These are phyloP conservation scores for Punctularia strigosozonata DNA, from an alignment of 768 basidiomycete genomes.

Conservation along the genomic window DNA sequence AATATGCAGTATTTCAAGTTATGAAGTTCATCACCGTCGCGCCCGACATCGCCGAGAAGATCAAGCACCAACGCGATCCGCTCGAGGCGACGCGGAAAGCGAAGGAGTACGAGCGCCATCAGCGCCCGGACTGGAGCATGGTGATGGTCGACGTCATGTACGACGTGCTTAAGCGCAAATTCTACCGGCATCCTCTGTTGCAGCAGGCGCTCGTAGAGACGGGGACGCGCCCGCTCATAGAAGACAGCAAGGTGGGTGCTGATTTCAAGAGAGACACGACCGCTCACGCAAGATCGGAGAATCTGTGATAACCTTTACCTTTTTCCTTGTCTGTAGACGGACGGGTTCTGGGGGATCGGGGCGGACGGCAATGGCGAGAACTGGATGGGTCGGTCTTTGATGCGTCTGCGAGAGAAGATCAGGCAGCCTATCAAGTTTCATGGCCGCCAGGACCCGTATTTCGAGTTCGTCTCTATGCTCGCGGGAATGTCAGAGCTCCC, in stretches of 20 bases:
- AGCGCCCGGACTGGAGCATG: constrained; percentile 56
- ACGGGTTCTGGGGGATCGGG: constrained; percentile 74
- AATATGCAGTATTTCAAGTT: constrained; percentile 37
- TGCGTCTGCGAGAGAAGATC: constrained; percentile 45
- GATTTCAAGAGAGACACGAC: too few species aligned
- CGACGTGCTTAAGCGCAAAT: constrained; percentile 50
- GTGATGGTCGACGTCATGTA: constrained; percentile 69
- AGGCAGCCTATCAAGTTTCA: too few species aligned
- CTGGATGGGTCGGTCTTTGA: constrained; percentile 61
- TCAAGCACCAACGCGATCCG: constrained; percentile 48
- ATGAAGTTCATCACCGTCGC: constrained; percentile 43
- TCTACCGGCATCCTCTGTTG: constrained; percentile 55
- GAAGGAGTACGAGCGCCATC: constrained; percentile 39
- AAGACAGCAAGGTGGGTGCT: constrained; percentile 33
- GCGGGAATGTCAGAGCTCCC: too few species aligned
- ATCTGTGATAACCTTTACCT: too few species aligned
- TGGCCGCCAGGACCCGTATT: too few species aligned
- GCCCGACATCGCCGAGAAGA: constrained; percentile 61
- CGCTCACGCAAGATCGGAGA: too few species aligned
- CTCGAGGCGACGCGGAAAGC: constrained; percentile 9
- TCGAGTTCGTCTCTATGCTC: too few species aligned
- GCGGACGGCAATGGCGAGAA: constrained; percentile 55
- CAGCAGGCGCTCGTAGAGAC: constrained; percentile 50
- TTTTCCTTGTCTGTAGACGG: too few species aligned
- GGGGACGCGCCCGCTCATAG: constrained; percentile 54